Conservation (phyloP, 306 rosid genomes). For the Quercus mongolica region DNA sequence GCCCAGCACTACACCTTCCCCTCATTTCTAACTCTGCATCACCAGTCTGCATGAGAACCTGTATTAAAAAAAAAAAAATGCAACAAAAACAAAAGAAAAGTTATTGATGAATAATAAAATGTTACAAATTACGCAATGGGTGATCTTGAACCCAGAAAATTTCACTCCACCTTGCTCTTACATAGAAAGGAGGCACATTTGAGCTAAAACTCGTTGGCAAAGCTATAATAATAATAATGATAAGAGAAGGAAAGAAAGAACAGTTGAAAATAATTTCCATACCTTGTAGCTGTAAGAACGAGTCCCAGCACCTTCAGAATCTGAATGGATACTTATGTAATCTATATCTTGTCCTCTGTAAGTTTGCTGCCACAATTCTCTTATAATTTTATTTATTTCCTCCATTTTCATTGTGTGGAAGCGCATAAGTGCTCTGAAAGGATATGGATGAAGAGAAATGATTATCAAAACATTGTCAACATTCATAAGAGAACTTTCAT, state of each 20-base stretch:
- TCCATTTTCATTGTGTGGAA: constrained; percentile 98
- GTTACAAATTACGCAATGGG: background rate
- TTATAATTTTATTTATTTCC: constrained; percentile 92
- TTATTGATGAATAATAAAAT: background rate
- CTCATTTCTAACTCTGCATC: constrained; percentile 97
- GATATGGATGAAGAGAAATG: constrained; percentile 21
- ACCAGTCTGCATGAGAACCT: constrained; percentile 99
- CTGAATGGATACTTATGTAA: constrained; percentile 83
- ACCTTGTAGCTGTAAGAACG: constrained; percentile 98
- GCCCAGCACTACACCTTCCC: constrained; percentile 99
- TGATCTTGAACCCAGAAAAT: too few relatives aligned
- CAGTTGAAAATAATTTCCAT: constrained; percentile 6
- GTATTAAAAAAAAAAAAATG: constrained; percentile 27
- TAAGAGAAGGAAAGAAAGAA: constrained; percentile 5
- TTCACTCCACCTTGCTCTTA: too few relatives aligned
- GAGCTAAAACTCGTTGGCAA: too few relatives aligned
- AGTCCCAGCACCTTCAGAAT: constrained; percentile 95
- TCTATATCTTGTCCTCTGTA: constrained; percentile 98
- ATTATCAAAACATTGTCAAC: background rate
- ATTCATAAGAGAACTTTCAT: background rate
- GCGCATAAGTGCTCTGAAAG: constrained; percentile 88
- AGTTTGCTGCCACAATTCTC: constrained; percentile 98
- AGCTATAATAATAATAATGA: background rate
- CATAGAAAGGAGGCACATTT: too few relatives aligned
- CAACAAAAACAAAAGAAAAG: constrained; percentile 1